Evolutionary conservation across 495 filamentous ascomycete genomes (phyloP), one percentile per base, ranked within the genome.

Genomic region (Penicillium subrubescens): DNA sequence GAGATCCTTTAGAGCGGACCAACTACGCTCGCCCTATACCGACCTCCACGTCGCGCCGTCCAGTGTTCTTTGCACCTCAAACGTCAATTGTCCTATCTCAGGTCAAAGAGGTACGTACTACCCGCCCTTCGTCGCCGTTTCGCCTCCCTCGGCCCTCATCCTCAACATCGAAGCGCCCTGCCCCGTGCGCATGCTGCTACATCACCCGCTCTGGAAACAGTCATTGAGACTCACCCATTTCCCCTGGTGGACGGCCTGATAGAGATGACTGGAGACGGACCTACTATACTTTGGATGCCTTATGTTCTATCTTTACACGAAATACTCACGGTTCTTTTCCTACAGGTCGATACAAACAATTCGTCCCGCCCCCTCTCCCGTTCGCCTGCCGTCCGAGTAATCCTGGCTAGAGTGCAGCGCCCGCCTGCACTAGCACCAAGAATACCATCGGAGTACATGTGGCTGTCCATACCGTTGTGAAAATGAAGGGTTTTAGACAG

Each of bases 401-500:
- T 67, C 71, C 77, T 72, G 76, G 78, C 75, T 79, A 73, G 71
- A 74, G 73, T 79, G 77, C 71, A 73, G 73, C 75, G 54, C 55
- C 61, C 62, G 65, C 75, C 76, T 81, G 78, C 76, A 74, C 77
- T 75, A 67, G 76, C 69, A 78, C 69, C 67, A 67, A 75, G 58
- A 68, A 61, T 37, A 37, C 34, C 58, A 69, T 65, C 63, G 69
- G 71, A 77, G 73, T 81, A 76, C 73, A 79, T 81, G 78, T 73
- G 76, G 75, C 63, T 70, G 60, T 75, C 69, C 58, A 72, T 63
- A 66, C 66, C 62, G 62, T 58, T 48, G 67, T 68, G 62, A 93
- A 86, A 81, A 98, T 99, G 95, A 97, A 97, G 83, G 89, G 92
- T 74, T 97, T 99, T 80, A 90, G 95, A 82, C 92, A 96, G 83